Evolutionary conservation across 768 basidiomycete genomes (phyloP).

Genomic region (Termitomyces sp.): DNA sequence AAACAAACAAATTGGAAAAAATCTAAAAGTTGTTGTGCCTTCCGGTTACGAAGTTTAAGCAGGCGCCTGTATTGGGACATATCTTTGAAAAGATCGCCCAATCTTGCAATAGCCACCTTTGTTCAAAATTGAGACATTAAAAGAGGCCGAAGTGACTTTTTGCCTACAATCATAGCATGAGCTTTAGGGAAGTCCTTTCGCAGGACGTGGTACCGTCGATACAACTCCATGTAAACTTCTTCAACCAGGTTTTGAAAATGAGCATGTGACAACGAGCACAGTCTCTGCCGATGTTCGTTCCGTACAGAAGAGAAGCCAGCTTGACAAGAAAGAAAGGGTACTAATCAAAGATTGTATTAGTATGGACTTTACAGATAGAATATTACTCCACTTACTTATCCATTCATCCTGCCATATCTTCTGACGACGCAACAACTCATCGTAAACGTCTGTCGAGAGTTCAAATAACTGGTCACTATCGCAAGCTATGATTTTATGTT

Average conservation of each 20-base stretch:
- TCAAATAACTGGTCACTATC: not conserved
- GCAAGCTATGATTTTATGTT: not conserved
- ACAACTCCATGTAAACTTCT: not conserved
- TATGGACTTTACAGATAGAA: not conserved
- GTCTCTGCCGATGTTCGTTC: not conserved
- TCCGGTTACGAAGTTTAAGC: not conserved
- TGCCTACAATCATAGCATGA: not conserved
- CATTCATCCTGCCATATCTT: not conserved
- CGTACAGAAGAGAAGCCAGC: not conserved
- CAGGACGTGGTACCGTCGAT: not conserved
- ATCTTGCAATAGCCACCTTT: conserved; percentile 1
- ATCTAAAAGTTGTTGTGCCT: conserved; percentile 11
- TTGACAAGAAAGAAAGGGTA: not conserved
- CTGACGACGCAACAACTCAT: not conserved
- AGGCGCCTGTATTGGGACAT: conserved; percentile 6
- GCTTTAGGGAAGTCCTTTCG: not conserved
- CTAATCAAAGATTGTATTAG: not conserved
- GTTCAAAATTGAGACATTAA: not conserved
- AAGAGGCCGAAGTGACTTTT: not conserved
- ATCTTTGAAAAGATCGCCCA: conserved; percentile 1
- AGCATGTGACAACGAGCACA: not conserved
- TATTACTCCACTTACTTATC: not conserved
- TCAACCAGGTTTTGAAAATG: not conserved
- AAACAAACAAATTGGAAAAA: conserved; percentile 10
- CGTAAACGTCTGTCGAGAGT: not conserved